Evolutionary conservation across 257 asterid species (phyloP).

Genomic region (Henckelia pumila): DNA sequence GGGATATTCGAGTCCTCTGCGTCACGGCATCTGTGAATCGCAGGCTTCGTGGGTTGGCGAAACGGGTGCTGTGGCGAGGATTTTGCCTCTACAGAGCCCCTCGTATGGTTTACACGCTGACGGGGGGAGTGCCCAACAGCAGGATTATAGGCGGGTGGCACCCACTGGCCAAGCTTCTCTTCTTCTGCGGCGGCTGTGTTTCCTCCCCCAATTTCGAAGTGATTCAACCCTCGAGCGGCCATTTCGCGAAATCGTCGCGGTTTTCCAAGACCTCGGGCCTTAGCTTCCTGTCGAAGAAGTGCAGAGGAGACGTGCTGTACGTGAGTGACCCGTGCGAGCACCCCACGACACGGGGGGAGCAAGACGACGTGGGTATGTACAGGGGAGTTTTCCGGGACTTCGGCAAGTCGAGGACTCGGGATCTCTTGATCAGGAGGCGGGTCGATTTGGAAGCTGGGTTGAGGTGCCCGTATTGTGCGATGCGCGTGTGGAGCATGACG

Average conservation of each 20-base stretch:
- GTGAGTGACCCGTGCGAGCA: slow-evolving; percentile 96
- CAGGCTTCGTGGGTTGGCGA: slow-evolving; percentile 63
- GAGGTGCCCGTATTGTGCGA: slow-evolving; percentile 70
- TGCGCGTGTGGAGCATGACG: slow-evolving; percentile 87
- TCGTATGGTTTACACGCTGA: slow-evolving; percentile 41
- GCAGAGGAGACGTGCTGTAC: slow-evolving; percentile 64
- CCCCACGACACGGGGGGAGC: slow-evolving; percentile 22
- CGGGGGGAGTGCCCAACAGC: slow-evolving; percentile 33
- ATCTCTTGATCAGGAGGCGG: slow-evolving; percentile 46
- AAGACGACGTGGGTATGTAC: slow-evolving; percentile 58
- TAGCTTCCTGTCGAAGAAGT: slow-evolving; percentile 57
- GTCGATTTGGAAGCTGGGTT: slow-evolving; percentile 50
- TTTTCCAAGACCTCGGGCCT: slow-evolving; percentile 85
- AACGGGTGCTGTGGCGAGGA: slow-evolving; percentile 69
- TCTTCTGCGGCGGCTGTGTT: slow-evolving; percentile 75
- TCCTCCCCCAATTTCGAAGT: slow-evolving; percentile 47
- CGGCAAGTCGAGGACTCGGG: slow-evolving; percentile 63
- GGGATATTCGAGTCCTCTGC: slow-evolving; percentile 70
- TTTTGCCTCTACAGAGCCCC: slow-evolving; percentile 68
- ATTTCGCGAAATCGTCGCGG: slow-evolving; percentile 57
- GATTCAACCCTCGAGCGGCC: slow-evolving; percentile 43
- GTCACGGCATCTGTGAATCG: slow-evolving; percentile 48
- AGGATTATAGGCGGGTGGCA: slow-evolving; percentile 69
- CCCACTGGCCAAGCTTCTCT: slow-evolving; percentile 70
- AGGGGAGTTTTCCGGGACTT: slow-evolving; percentile 77